Conservation (phyloP, 1,139 yeast genomes). For the Magnusiomyces magnusii region DNA sequence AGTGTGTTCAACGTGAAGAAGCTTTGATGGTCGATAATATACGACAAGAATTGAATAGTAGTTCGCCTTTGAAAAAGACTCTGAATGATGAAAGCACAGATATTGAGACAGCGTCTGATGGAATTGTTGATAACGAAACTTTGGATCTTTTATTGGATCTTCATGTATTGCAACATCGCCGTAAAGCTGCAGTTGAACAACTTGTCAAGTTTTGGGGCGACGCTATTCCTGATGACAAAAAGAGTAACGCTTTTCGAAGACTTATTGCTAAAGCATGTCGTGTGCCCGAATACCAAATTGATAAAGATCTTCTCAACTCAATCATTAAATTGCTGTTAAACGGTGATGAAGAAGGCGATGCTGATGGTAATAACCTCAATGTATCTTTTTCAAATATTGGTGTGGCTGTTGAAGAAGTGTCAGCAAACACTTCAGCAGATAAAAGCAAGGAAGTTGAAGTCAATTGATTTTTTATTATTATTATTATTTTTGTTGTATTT, state of each 20-base stretch:
- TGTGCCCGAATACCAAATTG: conserved; percentile 28
- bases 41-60: conserved; percentile 17
- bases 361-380: too few species aligned
- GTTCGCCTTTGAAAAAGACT: not conserved
- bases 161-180: conserved; percentile 40
- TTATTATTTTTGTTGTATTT: too few species aligned
- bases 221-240: conserved; percentile 46
- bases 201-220: conserved; percentile 42
- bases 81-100: conserved; percentile 4
- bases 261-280: conserved; percentile 81
- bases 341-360: not conserved
- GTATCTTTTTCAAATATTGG: too few species aligned
- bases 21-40: conserved; percentile 32
- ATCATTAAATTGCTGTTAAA: not conserved
- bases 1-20: conserved; percentile 42
- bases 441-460: too few species aligned
- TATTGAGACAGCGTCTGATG: conserved; percentile 1
- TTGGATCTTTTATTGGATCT: conserved; percentile 37
- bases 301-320: not conserved
- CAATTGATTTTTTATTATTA: too few species aligned
- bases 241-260: conserved; percentile 66
- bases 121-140: conserved; percentile 22
- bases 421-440: too few species aligned
- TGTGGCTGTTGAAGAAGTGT: too few species aligned
- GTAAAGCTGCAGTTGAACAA: conserved; percentile 41